Base-by-base conservation (phyloP, 2,329 filamentous ascomycete genomes). In the Verticillium isaacii region DNA sequence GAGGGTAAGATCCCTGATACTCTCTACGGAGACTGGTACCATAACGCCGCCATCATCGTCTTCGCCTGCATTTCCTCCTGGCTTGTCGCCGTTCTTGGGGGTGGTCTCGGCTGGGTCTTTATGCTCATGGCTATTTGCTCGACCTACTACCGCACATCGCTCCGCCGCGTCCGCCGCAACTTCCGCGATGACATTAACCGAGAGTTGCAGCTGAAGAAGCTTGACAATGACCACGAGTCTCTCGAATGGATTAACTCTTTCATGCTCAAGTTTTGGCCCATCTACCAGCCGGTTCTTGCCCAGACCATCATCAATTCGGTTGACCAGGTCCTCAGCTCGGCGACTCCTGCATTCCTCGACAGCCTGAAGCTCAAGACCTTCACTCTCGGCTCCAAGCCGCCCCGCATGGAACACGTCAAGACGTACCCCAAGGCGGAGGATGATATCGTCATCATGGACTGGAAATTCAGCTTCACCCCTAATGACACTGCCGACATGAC, bases 161-260 rank as follows among this genome's bases (percentile, higher is more conserved):
- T 97, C 66, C 92, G 94, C 66, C 89, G 95, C 65, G 93, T 98
- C 63, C 89, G 95, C 68, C 89, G 95, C 68, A 99, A 99, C 75
- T 97, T 97, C 75, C 89, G 94, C 63, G 95, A 99, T 77, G 95
- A 99, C 72, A 85, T 99, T 67, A 89, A 89, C 63, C 89, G 95
- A 60, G 93, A 97, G 75, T 84, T 97, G 82, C 89, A 90, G 14
- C 91, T 97, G 76, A 89, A 89, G 75, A 91, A 85, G 70, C 81
- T 99, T 60, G 95, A 98, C 69, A 95, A 88, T 9, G 95, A 99
- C 68, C 88, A 87, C 32, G 95, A 99, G 77, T 95, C 91, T 61
- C 81, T 99, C 57, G 95, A 99, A 75, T 99, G 95, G 95, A 98
- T 99, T 75, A 99, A 99, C 82, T 96, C 92, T 69, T 99, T 99